A percentile compares a stretch with the other conserved stretches of the same genome.
These are phyloP conservation scores for Coriolopsis trogii DNA, from an alignment of 1,284 basidiomycete genomes.

Conservation along the genomic window DNA sequence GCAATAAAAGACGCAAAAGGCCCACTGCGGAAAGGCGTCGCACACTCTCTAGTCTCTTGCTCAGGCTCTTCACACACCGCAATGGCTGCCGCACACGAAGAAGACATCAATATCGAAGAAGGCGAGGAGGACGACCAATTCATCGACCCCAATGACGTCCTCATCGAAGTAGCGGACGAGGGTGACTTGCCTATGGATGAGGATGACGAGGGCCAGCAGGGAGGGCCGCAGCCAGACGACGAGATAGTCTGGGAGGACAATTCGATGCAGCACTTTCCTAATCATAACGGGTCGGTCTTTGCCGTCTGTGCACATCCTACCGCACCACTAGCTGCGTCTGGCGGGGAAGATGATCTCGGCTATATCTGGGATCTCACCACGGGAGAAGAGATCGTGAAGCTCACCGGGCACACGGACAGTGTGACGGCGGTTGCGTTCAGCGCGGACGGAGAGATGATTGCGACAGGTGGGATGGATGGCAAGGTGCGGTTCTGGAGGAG, in stretches of 20 bases:
- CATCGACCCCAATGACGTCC: conserved; percentile 64
- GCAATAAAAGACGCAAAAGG: too few relatives aligned
- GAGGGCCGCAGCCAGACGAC: conserved; percentile 34
- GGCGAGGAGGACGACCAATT: conserved; percentile 46
- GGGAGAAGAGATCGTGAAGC: conserved; percentile 79
- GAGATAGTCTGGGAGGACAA: conserved; percentile 58
- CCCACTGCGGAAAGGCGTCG: too few relatives aligned
- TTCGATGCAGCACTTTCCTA: conserved; percentile 67
- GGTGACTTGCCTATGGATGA: conserved; percentile 79
- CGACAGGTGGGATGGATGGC: conserved; percentile 98
- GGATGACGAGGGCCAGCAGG: conserved; percentile 57
- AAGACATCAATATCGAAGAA: conserved; percentile 43
- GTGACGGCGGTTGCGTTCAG: conserved; percentile 85
- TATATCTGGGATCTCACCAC: conserved; percentile 92
- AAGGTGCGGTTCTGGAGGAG: conserved; percentile 89
- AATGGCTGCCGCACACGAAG: conserved; percentile 31
- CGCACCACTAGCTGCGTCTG: conserved; percentile 84
- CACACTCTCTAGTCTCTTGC: too few relatives aligned
- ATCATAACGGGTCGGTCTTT: conserved; percentile 82
- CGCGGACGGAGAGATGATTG: conserved; percentile 87
- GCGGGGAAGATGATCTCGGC: conserved; percentile 94
- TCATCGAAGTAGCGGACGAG: conserved; percentile 67
- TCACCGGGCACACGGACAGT: conserved; percentile 93
- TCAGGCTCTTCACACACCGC: too few relatives aligned
- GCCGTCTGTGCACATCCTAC: conserved; percentile 85